phyloP scores from a whole-genome alignment of 2,329 filamentous ascomycete species.

The Arthrobotrys sinensis region DNA sequence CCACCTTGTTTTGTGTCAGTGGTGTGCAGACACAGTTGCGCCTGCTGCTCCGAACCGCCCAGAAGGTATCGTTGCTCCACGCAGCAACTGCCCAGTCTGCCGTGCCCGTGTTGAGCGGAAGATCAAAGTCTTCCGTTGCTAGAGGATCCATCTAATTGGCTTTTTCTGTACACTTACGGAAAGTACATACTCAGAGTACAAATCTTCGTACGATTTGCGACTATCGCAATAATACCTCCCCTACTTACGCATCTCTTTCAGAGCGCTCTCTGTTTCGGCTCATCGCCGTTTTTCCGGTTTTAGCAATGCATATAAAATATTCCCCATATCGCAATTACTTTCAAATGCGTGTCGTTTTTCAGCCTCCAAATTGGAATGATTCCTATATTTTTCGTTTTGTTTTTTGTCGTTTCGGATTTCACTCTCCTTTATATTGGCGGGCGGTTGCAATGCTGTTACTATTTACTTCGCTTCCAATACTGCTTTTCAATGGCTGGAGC shows the following conservation, averaged over 20 bases:
- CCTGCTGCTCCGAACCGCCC: conserved; percentile 43
- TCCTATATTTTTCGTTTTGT: background rate
- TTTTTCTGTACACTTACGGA: conserved; percentile 18
- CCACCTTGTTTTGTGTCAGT: conserved; percentile 57
- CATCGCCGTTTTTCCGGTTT: background rate
- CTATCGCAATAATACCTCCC: background rate
- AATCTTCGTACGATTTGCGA: conserved; percentile 1
- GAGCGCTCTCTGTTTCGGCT: background rate
- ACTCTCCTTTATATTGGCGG: background rate
- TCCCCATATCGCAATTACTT: conserved; percentile 1
- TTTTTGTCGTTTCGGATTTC: background rate
- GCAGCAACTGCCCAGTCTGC: conserved; percentile 59
- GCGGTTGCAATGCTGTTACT: conserved; percentile 1
- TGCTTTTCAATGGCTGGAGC: conserved; percentile 1
- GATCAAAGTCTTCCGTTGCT: conserved; percentile 59
- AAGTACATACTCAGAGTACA: conserved; percentile 17
- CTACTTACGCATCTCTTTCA: background rate
- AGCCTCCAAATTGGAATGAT: conserved; percentile 18
- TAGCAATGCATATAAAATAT: conserved; percentile 13
- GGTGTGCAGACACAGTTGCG: conserved; percentile 57
- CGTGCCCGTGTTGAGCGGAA: conserved; percentile 54
- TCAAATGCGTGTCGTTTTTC: background rate
- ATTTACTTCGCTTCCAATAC: background rate
- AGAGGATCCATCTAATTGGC: background rate
- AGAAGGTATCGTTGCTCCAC: conserved; percentile 50